phyloP scores from a whole-genome alignment of 2,329 filamentous ascomycete genomes.

The Calycina herbarum region DNA sequence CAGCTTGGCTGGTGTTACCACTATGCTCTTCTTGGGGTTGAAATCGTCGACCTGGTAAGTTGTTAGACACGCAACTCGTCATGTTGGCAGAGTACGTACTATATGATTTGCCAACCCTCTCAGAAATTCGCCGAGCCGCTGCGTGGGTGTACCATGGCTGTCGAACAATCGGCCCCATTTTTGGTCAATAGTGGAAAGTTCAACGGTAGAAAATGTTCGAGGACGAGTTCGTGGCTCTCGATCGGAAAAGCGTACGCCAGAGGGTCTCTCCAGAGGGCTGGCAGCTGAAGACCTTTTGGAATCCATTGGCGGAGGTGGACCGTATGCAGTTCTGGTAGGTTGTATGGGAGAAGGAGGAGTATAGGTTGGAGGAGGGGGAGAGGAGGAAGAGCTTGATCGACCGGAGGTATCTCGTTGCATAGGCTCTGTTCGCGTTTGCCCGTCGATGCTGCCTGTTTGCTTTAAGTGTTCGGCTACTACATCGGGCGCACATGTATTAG shows the following conservation, averaged over 20 bases:
- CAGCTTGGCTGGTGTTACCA: constrained; percentile 76
- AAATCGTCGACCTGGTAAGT: constrained; percentile 63
- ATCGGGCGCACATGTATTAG: constrained; percentile 17
- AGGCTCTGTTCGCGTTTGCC: constrained; percentile 32
- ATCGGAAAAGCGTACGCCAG: constrained; percentile 34
- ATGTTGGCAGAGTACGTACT: constrained; percentile 46
- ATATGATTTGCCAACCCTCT: constrained; percentile 73
- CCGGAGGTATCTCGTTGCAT: constrained; percentile 44
- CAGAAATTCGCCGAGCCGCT: constrained; percentile 68
- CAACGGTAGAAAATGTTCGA: constrained; percentile 38
- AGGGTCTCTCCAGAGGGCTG: constrained; percentile 37
- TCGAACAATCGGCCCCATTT: constrained; percentile 79
- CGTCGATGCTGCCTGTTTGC: constrained; percentile 35
- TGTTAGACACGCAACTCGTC: not conserved
- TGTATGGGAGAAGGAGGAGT: constrained; percentile 55
- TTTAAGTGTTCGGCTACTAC: constrained; percentile 39
- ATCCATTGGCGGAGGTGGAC: constrained; percentile 35
- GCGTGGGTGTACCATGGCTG: constrained; percentile 63
- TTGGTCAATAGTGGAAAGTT: constrained; percentile 63
- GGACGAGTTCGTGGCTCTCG: constrained; percentile 24
- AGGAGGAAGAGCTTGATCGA: constrained; percentile 46
- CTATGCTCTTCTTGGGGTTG: constrained; percentile 64
- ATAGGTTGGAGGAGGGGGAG: constrained; percentile 44
- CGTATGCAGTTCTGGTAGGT: constrained; percentile 32
- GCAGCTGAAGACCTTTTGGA: constrained; percentile 33